phyloP scores from a whole-genome alignment of 805 yeast species.

The Lipomyces chichibuensis region DNA sequence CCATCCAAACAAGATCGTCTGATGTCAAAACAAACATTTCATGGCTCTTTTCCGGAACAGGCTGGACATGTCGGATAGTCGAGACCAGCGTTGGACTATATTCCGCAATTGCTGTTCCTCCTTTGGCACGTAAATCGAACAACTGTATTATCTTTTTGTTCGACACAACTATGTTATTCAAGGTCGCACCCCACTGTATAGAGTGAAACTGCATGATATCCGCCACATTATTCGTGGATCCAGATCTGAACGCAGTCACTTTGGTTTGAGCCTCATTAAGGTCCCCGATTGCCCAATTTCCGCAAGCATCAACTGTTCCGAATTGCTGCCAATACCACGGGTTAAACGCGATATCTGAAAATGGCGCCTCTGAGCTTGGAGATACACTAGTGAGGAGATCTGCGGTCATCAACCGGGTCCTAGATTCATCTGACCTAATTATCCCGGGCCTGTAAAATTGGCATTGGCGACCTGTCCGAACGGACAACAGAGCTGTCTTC shows the following conservation, averaged over 20 bases:
- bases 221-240: background rate
- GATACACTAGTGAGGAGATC: conserved; percentile 10
- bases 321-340: conserved; percentile 44
- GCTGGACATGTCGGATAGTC: conserved; percentile 10
- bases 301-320: conserved; percentile 50
- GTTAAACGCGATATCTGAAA: conserved; percentile 47
- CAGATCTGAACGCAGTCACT: conserved; percentile 32
- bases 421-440: conserved; percentile 18
- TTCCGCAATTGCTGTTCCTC: background rate
- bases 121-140: conserved; percentile 23
- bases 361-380: background rate
- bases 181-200: conserved; percentile 27
- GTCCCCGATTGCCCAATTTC: conserved; percentile 48
- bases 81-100: conserved; percentile 11
- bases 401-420: background rate
- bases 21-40: conserved; percentile 64
- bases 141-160: conserved; percentile 10
- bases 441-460: conserved; percentile 30
- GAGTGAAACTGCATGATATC: background rate
- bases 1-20: conserved; percentile 62
- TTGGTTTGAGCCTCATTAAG: conserved; percentile 29
- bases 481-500: conserved; percentile 19
- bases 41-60: conserved; percentile 37
- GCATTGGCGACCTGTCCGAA: conserved; percentile 12
- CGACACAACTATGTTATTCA: conserved; percentile 24